phyloP scores from a whole-genome alignment of 164 flowering plant species.

The Vitis riparia region DNA sequence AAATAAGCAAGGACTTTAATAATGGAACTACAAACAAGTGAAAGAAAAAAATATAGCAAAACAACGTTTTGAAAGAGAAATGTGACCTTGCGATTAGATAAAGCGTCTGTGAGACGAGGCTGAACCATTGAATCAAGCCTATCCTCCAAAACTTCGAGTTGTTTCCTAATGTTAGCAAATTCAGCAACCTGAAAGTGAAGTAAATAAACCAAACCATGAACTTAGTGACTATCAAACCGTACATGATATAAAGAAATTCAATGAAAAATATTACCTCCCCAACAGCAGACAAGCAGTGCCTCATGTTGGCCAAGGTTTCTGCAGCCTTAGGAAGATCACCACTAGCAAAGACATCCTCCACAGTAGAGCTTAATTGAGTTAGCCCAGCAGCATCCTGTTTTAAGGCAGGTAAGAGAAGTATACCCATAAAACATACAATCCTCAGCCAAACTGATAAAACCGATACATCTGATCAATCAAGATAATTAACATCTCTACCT shows the following conservation, averaged over 20 bases:
- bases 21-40: neutral
- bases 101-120: slow-evolving; percentile 90
- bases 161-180: slow-evolving; percentile 96
- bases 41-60: slow-evolving; percentile 7
- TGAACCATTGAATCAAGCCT: slow-evolving; percentile 95
- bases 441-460: neutral
- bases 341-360: slow-evolving; percentile 99
- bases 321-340: slow-evolving; percentile 98
- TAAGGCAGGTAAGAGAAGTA: neutral
- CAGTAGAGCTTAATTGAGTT: slow-evolving; percentile 92
- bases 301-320: slow-evolving; percentile 97
- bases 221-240: neutral
- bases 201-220: neutral
- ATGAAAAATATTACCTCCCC: slow-evolving; percentile 71
- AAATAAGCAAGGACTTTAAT: slow-evolving; percentile 1
- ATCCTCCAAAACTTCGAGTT: slow-evolving; percentile 95
- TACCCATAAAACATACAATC: slow-evolving; percentile 1
- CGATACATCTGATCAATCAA: slow-evolving; percentile 4
- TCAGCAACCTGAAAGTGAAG: slow-evolving; percentile 82
- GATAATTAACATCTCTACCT: slow-evolving; percentile 44
- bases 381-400: slow-evolving; percentile 97
- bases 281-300: slow-evolving; percentile 96
- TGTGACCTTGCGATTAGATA: slow-evolving; percentile 78
- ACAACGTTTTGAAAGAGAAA: neutral
- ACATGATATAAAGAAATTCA: neutral